A percentile compares a stretch with the other conserved stretches of the same genome.
phyloP scores from a whole-genome alignment of 2,329 filamentous ascomycete genomes.

The Colletotrichum sidae region DNA sequence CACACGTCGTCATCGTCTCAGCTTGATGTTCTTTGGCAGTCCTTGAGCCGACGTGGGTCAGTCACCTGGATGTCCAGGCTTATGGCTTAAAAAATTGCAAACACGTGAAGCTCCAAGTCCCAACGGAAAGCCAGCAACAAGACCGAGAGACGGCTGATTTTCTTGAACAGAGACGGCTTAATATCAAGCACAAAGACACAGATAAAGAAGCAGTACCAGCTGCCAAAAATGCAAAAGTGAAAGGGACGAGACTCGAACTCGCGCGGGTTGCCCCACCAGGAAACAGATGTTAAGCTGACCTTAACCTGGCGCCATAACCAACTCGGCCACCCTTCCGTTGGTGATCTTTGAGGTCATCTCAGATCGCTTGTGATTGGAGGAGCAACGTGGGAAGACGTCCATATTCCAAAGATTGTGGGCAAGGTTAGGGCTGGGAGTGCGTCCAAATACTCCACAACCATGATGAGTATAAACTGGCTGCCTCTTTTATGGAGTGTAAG shows the following conservation, averaged over 20 bases:
- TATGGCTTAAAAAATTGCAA: no score
- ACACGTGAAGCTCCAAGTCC: no score
- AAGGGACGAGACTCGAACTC: slow-evolving; percentile 37
- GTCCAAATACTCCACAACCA: no score
- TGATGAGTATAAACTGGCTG: not conserved
- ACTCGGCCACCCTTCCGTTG: slow-evolving; percentile 36
- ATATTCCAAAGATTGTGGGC: slow-evolving; percentile 9
- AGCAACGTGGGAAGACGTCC: not conserved
- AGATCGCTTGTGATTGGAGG: not conserved
- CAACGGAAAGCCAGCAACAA: no score
- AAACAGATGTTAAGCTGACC: slow-evolving; percentile 38
- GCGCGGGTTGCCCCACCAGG: slow-evolving; percentile 38
- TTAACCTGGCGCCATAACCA: slow-evolving; percentile 37
- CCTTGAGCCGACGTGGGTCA: no score
- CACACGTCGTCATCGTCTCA: no score
- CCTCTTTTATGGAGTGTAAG: not conserved
- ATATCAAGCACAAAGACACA: not conserved
- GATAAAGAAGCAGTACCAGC: not conserved
- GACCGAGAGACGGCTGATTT: no score
- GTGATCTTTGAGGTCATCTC: not conserved
- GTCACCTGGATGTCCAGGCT: no score
- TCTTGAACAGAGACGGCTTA: not conserved
- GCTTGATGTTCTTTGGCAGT: no score
- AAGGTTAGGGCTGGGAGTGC: slow-evolving; percentile 19
- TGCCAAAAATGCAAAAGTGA: slow-evolving; percentile 9